Evolutionary conservation across 1,284 basidiomycete species (phyloP).

Genomic region (Cryptococcus sp.): DNA sequence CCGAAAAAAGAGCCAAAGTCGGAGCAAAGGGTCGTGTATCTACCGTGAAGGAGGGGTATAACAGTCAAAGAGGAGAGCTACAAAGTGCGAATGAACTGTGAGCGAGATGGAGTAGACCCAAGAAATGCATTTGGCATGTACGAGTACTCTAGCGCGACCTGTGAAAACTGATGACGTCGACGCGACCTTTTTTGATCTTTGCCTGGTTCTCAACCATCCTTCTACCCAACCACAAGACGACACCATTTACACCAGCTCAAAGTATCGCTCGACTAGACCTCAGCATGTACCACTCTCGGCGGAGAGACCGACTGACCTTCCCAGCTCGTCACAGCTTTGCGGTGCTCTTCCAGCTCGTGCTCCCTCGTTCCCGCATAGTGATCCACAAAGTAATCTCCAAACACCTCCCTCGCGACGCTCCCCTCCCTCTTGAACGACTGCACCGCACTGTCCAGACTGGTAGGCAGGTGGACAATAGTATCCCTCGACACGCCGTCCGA

Average conservation of each 20-base stretch:
- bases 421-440: slow-evolving; percentile 66
- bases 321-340: slow-evolving; percentile 87
- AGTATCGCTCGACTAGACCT: slow-evolving; percentile 68
- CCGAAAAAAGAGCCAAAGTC: no score
- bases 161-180: no score
- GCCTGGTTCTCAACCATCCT: background rate
- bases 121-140: no score
- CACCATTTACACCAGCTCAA: slow-evolving; percentile 69
- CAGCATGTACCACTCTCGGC: slow-evolving; percentile 4
- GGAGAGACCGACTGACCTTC: slow-evolving; percentile 58
- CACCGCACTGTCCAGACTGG: slow-evolving; percentile 72
- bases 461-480: slow-evolving; percentile 63
- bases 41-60: no score
- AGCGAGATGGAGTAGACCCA: no score
- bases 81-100: no score
- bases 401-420: slow-evolving; percentile 77
- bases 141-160: no score
- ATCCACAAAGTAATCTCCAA: slow-evolving; percentile 85
- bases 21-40: no score
- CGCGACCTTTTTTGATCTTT: background rate
- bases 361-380: slow-evolving; percentile 88
- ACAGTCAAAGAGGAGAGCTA: no score
- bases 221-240: slow-evolving; percentile 37
- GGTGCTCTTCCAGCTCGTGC: slow-evolving; percentile 80
- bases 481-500: slow-evolving; percentile 41